These are phyloP conservation scores for Gracilaria domingensis DNA, from an alignment of 23 red algal genomes.

Conservation along the genomic window DNA sequence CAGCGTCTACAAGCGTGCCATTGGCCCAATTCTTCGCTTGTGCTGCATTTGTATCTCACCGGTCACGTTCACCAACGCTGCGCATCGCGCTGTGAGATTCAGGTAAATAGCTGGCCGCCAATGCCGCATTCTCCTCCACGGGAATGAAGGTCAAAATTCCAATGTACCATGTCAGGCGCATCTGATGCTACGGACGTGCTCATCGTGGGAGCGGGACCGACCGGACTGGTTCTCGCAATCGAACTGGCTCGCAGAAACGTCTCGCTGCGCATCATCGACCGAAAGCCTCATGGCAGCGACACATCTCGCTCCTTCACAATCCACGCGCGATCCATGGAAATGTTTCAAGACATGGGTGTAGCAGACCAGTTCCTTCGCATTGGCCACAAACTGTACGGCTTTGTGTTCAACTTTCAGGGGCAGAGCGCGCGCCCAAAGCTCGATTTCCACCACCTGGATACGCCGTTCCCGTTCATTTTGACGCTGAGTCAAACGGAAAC, in stretches of 20 bases:
- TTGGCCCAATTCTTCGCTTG: too few relatives aligned
- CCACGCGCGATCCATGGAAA: background rate
- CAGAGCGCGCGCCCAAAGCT: background rate
- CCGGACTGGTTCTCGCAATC: background rate
- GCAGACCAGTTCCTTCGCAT: background rate
- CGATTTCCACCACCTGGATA: background rate
- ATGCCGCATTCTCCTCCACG: too few relatives aligned
- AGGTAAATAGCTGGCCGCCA: too few relatives aligned
- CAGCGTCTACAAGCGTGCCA: too few relatives aligned
- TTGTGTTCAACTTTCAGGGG: slow-evolving; percentile 21
- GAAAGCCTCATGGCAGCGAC: background rate
- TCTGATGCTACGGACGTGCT: background rate
- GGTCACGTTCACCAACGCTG: too few relatives aligned
- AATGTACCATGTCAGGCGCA: background rate
- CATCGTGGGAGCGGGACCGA: slow-evolving; percentile 1
- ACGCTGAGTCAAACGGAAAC: background rate
- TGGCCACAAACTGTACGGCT: background rate
- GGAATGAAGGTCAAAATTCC: too few relatives aligned
- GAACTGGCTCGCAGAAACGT: slow-evolving; percentile 2
- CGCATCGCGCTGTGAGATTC: too few relatives aligned
- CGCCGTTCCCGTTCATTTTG: slow-evolving; percentile 15
- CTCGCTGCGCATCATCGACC: background rate
- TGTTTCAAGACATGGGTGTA: slow-evolving; percentile 2
- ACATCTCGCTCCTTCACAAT: slow-evolving; percentile 13
- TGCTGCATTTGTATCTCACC: too few relatives aligned